These are phyloP conservation scores for Elongisporangium undulatum DNA, from an alignment of 352 stramenopile species.

Conservation along the genomic window DNA sequence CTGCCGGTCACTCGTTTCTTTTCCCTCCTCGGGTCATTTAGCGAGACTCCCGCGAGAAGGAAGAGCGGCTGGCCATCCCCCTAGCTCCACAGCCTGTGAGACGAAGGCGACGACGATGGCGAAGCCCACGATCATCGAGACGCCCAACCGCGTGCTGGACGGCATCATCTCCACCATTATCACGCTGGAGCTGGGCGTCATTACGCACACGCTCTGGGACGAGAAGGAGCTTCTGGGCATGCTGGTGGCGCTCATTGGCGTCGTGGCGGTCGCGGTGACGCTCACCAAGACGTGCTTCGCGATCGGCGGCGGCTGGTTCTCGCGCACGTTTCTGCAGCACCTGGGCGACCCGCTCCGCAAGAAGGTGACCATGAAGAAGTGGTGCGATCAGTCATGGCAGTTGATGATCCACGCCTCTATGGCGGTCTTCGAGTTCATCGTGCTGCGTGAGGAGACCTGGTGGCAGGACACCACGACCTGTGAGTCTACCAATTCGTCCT, in stretches of 20 bases:
- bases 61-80: slow-evolving; percentile 8
- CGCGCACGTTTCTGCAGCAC: slow-evolving; percentile 72
- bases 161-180: slow-evolving; percentile 53
- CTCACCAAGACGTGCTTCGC: slow-evolving; percentile 64
- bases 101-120: slow-evolving; percentile 35
- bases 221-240: slow-evolving; percentile 72
- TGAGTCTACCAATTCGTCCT: slow-evolving; percentile 19
- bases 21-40: slow-evolving; percentile 2
- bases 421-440: slow-evolving; percentile 78
- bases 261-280: slow-evolving; percentile 71
- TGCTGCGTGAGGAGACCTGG: slow-evolving; percentile 80
- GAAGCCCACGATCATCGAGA: slow-evolving; percentile 41
- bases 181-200: slow-evolving; percentile 56
- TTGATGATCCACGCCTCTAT: slow-evolving; percentile 80
- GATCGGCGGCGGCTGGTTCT: slow-evolving; percentile 65
- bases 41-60: slow-evolving; percentile 12
- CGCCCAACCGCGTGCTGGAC: slow-evolving; percentile 67
- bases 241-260: slow-evolving; percentile 50
- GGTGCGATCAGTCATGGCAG: slow-evolving; percentile 88
- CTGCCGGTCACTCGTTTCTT: not conserved
- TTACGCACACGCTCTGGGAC: slow-evolving; percentile 53
- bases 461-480: slow-evolving; percentile 82
- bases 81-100: not conserved
- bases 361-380: slow-evolving; percentile 84
- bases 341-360: slow-evolving; percentile 80